These are phyloP conservation scores for Penicillium oxalicum DNA, from an alignment of 2,329 filamentous ascomycete species.

Conservation along the genomic window DNA sequence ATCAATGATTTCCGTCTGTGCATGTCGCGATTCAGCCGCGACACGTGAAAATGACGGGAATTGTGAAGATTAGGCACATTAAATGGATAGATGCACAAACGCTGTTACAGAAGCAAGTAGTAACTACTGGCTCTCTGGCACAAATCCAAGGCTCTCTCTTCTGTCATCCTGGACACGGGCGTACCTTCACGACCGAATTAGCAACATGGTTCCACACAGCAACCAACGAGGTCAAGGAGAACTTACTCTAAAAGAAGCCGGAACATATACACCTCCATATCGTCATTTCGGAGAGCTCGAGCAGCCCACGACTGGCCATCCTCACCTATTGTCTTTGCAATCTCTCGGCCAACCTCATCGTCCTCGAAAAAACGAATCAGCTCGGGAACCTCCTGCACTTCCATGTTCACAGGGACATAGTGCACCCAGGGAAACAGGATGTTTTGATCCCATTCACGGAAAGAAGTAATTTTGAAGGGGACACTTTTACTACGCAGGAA, in stretches of 20 bases:
- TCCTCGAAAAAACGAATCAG: constrained; percentile 44
- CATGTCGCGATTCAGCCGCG: too few species aligned
- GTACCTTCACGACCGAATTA: constrained; percentile 3
- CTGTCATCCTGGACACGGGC: constrained; percentile 9
- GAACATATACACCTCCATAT: constrained; percentile 53
- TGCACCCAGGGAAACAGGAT: constrained; percentile 53
- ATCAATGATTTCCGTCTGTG: too few species aligned
- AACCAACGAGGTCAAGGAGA: not conserved
- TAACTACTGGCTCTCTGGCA: not conserved
- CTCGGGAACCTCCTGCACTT: constrained; percentile 50
- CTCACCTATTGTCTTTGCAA: constrained; percentile 49
- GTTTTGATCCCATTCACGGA: constrained; percentile 56
- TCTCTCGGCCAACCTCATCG: constrained; percentile 42
- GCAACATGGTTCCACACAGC: not conserved
- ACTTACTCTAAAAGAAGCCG: constrained; percentile 49
- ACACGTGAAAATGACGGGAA: too few species aligned
- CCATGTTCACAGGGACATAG: constrained; percentile 49
- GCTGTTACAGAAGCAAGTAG: too few species aligned
- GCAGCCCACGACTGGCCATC: constrained; percentile 51
- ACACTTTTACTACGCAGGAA: constrained; percentile 45
- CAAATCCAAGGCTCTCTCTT: constrained; percentile 3
- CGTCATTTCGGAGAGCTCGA: constrained; percentile 51
- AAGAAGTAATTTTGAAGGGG: constrained; percentile 49
- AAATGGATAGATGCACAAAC: too few species aligned
- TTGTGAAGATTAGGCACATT: too few species aligned